A percentile compares a stretch with the other conserved stretches of the same genome.
Evolutionary conservation across 768 basidiomycete species (phyloP).

Genomic region (Calocybe gangraenosa): DNA sequence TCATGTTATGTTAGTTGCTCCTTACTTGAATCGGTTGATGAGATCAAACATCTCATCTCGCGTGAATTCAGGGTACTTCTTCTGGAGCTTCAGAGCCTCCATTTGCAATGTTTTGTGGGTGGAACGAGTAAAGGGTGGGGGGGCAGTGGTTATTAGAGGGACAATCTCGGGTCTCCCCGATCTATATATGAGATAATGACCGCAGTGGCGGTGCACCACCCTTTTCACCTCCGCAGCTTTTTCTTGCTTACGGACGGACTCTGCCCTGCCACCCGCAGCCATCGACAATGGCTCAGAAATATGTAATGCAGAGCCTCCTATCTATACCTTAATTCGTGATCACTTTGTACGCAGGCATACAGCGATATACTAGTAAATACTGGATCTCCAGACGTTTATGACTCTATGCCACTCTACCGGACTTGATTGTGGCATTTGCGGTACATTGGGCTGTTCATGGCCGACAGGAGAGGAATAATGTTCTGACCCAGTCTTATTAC

Average conservation of each 20-base stretch:
- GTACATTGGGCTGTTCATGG: too few species aligned
- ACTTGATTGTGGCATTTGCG: background rate
- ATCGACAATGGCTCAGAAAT: background rate
- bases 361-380: too few species aligned
- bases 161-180: slow-evolving; percentile 17
- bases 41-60: slow-evolving; percentile 94
- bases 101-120: slow-evolving; percentile 30
- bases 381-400: too few species aligned
- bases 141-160: slow-evolving; percentile 1
- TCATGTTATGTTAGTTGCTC: too few species aligned
- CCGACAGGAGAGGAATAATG: too few species aligned
- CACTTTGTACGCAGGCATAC: too few species aligned
- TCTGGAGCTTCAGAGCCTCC: slow-evolving; percentile 84
- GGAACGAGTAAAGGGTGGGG: background rate
- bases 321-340: too few species aligned
- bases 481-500: too few species aligned
- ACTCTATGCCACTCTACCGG: too few species aligned
- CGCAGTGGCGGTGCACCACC: slow-evolving; percentile 13
- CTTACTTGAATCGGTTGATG: slow-evolving; percentile 94
- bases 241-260: background rate
- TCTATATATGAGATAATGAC: slow-evolving; percentile 13
- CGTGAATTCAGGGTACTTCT: slow-evolving; percentile 88
- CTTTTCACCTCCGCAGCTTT: background rate
- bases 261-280: slow-evolving; percentile 4
- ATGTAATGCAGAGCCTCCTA: too few species aligned